Evolutionary conservation across 805 yeast genomes (phyloP), one percentile per base, ranked within the genome.

Genomic region (Candida mattraensis): DNA sequence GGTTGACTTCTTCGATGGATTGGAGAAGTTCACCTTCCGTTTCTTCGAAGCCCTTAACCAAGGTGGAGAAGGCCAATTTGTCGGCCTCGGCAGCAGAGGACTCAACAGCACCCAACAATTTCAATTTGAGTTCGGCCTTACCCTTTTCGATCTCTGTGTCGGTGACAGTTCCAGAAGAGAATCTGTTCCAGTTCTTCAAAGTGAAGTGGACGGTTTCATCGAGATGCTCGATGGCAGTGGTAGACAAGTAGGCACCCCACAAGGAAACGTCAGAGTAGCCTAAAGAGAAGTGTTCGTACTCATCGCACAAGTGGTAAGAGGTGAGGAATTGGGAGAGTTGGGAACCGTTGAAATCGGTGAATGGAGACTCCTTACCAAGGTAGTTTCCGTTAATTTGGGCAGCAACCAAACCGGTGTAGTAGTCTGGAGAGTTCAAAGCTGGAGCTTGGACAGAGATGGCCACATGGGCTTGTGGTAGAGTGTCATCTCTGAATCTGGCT

Each of bases 401-500:
- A 37, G 88, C 91, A 51, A 85, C 87, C 64, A 80, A 66, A 48
- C 91, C 81, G 44, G 77, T 76, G 63, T 73, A 73, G 70, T 72
- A 83, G 54, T 81, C 75, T 49, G 81, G 77, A 39, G 89, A 79
- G 43, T 58, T 56, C 31, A 72, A 43, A 28, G 81, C 68, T 65
- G 83, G 89, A 68, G 87, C 87, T 56, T 76, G 71, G 37, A 74
- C 91, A 40, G 88, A 87, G 54, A 85, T 71, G 37, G 88, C 65
- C 53, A 83, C 73, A 73, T 83, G 82, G 39, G 91, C 93, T 60
- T 78, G 75, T 59, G 91, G 87, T 56, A 82, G 61, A 53, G 87
- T 85, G 66, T 85, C 95, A 60, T 85, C 95, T 78, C 95, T 82
- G 69, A 83, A 68, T 76, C 89, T 80, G 48, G 83, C 81, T 61